Percentiles rank a stretch among this genome's conserved stretches.
Conservation (phyloP, 2,329 filamentous ascomycete species). For the Penicillium sp. region DNA sequence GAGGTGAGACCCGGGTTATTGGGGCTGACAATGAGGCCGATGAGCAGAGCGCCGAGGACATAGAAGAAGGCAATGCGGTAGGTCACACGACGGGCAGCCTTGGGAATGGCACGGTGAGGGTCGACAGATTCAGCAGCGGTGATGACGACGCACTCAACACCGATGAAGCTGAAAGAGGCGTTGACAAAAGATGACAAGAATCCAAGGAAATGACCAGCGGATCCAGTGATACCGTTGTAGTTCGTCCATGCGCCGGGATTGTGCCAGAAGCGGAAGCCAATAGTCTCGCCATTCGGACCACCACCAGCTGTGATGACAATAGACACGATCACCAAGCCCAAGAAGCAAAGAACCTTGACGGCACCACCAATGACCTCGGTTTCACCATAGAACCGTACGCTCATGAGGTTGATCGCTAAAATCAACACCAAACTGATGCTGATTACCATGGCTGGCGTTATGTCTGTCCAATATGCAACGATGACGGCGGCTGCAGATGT, state of each 20-base stretch:
- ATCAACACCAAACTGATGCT: constrained; percentile 31
- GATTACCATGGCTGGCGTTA: constrained; percentile 73
- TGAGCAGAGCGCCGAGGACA: constrained; percentile 30
- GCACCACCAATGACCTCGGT: constrained; percentile 31
- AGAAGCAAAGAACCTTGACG: constrained; percentile 33
- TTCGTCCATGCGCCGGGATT: constrained; percentile 34
- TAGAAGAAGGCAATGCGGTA: constrained; percentile 43
- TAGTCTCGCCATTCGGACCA: constrained; percentile 29
- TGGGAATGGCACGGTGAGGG: constrained; percentile 41
- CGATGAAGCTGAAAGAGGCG: constrained; percentile 43
- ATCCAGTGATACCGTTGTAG: constrained; percentile 30
- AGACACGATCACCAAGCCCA: constrained; percentile 30
- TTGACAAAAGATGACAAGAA: constrained; percentile 42
- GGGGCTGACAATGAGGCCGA: constrained; percentile 31
- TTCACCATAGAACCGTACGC: constrained; percentile 34
- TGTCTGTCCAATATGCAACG: constrained; percentile 69
- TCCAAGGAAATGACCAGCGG: constrained; percentile 35
- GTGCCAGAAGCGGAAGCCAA: constrained; percentile 38
- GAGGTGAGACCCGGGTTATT: constrained; percentile 20
- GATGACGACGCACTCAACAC: constrained; percentile 42
- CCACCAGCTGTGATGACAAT: constrained; percentile 36
- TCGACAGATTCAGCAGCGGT: constrained; percentile 42
- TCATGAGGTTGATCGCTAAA: constrained; percentile 32
- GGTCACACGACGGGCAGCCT: constrained; percentile 42
- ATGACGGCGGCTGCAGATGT: constrained; percentile 84